phyloP scores from a whole-genome alignment of 179 eudicot species.

The Spergularia azorica region DNA sequence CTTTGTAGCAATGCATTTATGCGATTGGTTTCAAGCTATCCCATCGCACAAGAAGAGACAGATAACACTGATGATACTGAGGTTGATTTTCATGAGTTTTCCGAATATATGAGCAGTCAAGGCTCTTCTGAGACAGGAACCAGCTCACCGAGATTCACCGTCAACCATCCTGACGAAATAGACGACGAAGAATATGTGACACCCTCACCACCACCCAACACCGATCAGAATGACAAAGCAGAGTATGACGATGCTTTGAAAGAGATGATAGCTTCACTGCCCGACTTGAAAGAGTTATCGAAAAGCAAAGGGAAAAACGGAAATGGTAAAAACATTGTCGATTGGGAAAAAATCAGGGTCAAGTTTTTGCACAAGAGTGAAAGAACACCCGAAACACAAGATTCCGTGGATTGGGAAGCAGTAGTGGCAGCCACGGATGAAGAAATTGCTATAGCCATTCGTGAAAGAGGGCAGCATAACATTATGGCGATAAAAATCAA shows the following conservation, averaged over 20 bases:
- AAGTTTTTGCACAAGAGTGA: slow-evolving; percentile 22
- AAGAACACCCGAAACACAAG: slow-evolving; percentile 42
- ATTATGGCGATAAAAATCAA: slow-evolving; percentile 65
- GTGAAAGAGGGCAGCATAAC: slow-evolving; percentile 64
- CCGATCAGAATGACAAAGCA: not conserved
- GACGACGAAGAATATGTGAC: slow-evolving; percentile 4
- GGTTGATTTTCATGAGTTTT: slow-evolving; percentile 15
- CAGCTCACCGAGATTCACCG: slow-evolving; percentile 3
- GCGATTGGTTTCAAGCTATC: slow-evolving; percentile 64
- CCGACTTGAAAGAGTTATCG: not conserved
- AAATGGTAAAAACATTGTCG: not conserved
- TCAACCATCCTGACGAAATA: slow-evolving; percentile 30
- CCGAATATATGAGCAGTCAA: slow-evolving; percentile 15
- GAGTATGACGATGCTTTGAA: slow-evolving; percentile 21
- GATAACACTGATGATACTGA: not conserved
- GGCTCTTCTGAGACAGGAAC: slow-evolving; percentile 3
- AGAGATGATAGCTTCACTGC: slow-evolving; percentile 18
- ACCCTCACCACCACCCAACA: not conserved
- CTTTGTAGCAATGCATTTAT: slow-evolving; percentile 70
- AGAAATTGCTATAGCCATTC: slow-evolving; percentile 59
- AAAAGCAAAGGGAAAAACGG: slow-evolving; percentile 25
- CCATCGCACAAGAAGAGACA: slow-evolving; percentile 33
- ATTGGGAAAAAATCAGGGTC: slow-evolving; percentile 34
- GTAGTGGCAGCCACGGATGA: slow-evolving; percentile 51
- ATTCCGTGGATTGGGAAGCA: slow-evolving; percentile 80